phyloP scores from a whole-genome alignment of 2,329 filamentous ascomycete genomes.

The Coniochaeta ligniaria region DNA sequence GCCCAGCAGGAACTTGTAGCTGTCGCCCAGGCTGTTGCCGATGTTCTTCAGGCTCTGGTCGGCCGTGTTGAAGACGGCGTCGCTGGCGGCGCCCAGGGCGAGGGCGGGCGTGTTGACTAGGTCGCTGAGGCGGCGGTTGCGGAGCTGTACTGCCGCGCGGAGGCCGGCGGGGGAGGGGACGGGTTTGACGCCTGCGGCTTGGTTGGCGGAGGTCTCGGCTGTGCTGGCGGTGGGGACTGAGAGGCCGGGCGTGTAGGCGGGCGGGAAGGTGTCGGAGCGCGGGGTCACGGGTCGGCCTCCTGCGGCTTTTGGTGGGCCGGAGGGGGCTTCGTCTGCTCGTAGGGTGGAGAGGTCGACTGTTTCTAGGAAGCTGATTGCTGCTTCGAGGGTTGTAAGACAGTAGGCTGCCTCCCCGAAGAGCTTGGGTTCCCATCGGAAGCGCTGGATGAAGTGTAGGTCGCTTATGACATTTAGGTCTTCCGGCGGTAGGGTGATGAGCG shows the following conservation, averaged over 20 bases:
- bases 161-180: slow-evolving; percentile 32
- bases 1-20: slow-evolving; percentile 88
- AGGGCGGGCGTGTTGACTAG: slow-evolving; percentile 79
- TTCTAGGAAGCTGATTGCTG: slow-evolving; percentile 87
- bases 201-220: slow-evolving; percentile 20
- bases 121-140: slow-evolving; percentile 74
- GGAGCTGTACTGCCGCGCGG: slow-evolving; percentile 36
- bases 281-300: slow-evolving; percentile 36
- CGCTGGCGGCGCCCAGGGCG: slow-evolving; percentile 73
- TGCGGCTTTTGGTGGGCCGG: slow-evolving; percentile 55
- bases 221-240: slow-evolving; percentile 23
- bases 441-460: slow-evolving; percentile 89
- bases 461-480: slow-evolving; percentile 85
- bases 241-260: slow-evolving; percentile 42
- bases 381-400: slow-evolving; percentile 92
- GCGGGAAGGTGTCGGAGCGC: slow-evolving; percentile 48
- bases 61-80: slow-evolving; percentile 78
- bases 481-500: slow-evolving; percentile 82
- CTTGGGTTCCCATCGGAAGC: slow-evolving; percentile 79
- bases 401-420: slow-evolving; percentile 93
- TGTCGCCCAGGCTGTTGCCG: slow-evolving; percentile 81
- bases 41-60: slow-evolving; percentile 92
- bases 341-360: slow-evolving; percentile 91
- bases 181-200: slow-evolving; percentile 23
- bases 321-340: slow-evolving; percentile 68